Evolutionary conservation across 176 grass and related monocot species (phyloP), one percentile per base, ranked within the genome.

Genomic region (Aechmea fasciata): DNA sequence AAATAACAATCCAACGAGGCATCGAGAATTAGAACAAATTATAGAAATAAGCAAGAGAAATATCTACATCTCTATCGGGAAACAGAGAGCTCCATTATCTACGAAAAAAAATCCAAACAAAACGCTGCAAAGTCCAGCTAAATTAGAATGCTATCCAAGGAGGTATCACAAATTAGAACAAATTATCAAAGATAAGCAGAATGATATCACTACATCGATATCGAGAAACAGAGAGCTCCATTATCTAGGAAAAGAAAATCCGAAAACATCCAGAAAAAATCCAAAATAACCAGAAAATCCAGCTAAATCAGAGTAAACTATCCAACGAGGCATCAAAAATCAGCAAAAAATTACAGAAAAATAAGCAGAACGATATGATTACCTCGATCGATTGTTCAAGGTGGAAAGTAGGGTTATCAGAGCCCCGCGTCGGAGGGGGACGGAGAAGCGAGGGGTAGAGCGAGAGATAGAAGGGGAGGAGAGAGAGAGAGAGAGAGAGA

Each of bases 391-490:
- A 47, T 13, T 6, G 52, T 26, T 12, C 68, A 11, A 59, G 15
- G 51, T 29, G 67, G 47, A 11, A 20, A 20, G 33, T 48, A 63
- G 65, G 48, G 47, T 61, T 69, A 62, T 25, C 9, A 13, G 26
- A 70, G 9, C 75, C 61, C 47, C 75, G 22, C 20, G 23, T 53
- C 49, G 22, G 54, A 17, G 78, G 74, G 54, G 72, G 49, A 51
- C n/a, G 79, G 47, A 49, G 68, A 73, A 47, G 64, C 77, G 64
- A 69, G 67, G 63, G 67, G 79, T 52, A 54, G 28, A 14, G 13
- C 3, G 52, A 65, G 73, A 80, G 71, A 79, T 57, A 74, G 68
- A 19, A 83, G 85, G 19, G 75, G 87, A 78, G 87, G 86, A 95
- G 47, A 51, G 66, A 55, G 49, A 77, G 49, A 70, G 47, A 79